phyloP scores from a whole-genome alignment of 495 filamentous ascomycete species.

The Aspergillus kassunensis region DNA sequence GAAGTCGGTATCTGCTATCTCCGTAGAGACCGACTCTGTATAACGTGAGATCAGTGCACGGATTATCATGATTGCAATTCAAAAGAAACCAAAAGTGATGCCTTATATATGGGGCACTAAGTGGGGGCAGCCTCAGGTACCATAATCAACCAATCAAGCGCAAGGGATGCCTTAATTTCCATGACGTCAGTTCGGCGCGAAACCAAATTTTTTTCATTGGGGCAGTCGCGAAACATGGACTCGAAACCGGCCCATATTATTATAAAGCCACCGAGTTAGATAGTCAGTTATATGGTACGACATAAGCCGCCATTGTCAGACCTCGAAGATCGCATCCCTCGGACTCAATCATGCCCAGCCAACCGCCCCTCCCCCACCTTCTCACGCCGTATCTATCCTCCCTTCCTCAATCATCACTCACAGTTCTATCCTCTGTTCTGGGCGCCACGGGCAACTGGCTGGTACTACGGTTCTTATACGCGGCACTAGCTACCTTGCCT shows the following conservation, averaged over 20 bases:
- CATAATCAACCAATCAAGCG: not conserved
- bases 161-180: not conserved
- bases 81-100: not conserved
- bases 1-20: too few relatives aligned
- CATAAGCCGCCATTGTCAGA: too few relatives aligned
- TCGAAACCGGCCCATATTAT: too few relatives aligned
- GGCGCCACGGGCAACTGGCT: slow-evolving; percentile 75
- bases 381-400: slow-evolving; percentile 60
- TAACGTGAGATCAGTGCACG: too few relatives aligned
- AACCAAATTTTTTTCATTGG: too few relatives aligned
- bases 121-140: slow-evolving; percentile 1
- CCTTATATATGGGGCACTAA: slow-evolving; percentile 3
- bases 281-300: too few relatives aligned
- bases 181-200: slow-evolving; percentile 9
- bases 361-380: slow-evolving; percentile 59
- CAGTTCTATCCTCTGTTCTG: slow-evolving; percentile 68
- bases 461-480: slow-evolving; percentile 58
- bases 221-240: too few relatives aligned
- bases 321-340: not conserved
- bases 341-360: slow-evolving; percentile 38
- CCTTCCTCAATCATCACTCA: slow-evolving; percentile 51
- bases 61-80: too few relatives aligned
- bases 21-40: too few relatives aligned
- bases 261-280: too few relatives aligned
- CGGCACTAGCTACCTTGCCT: slow-evolving; percentile 38